Evolutionary conservation across 1,139 yeast genomes (phyloP).

Genomic region (Candida sanyaensis): DNA sequence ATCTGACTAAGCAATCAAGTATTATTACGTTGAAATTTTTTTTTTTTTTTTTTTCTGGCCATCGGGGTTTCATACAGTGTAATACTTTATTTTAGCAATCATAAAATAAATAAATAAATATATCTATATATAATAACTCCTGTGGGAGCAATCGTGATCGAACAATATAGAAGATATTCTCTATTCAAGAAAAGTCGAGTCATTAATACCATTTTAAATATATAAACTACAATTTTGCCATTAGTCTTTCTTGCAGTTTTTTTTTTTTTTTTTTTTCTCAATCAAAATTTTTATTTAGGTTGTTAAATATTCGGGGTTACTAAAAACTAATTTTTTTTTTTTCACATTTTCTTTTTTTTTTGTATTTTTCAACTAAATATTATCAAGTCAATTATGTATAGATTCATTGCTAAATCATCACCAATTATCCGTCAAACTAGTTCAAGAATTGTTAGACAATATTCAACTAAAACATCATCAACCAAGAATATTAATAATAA

Average conservation of each 20-base stretch:
- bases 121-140: no score
- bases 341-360: no score
- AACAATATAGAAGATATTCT: not conserved
- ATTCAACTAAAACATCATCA: slow-evolving; percentile 7
- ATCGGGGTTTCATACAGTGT: not conserved
- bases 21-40: not conserved
- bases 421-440: slow-evolving; percentile 10
- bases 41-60: slow-evolving; percentile 1
- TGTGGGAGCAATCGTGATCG: not conserved
- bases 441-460: slow-evolving; percentile 10
- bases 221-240: not conserved
- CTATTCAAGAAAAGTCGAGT: not conserved
- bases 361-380: not conserved
- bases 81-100: not conserved
- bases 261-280: not conserved
- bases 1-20: not conserved
- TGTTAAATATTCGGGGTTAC: no score
- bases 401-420: slow-evolving; percentile 13
- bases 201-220: not conserved
- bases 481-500: slow-evolving; percentile 4
- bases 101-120: not conserved
- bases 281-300: no score
- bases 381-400: slow-evolving; percentile 11
- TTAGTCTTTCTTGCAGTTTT: not conserved
- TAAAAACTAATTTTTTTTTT: no score